Base-by-base conservation (phyloP, 176 grass and related monocot genomes). In the Puccinellia tenuiflora region DNA sequence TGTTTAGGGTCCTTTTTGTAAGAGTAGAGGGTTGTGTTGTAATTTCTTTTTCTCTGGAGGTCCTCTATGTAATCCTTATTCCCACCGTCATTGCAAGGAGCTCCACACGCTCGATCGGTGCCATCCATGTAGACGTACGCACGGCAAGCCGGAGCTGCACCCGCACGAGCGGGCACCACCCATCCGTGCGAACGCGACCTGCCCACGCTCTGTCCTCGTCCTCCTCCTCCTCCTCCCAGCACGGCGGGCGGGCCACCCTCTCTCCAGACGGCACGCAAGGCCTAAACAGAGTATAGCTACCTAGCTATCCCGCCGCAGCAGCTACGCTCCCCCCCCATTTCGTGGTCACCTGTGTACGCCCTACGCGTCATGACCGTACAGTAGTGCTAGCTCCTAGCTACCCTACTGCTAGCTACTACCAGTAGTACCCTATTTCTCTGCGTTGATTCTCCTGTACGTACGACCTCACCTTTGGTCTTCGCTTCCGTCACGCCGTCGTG, bases 401-500 rank as follows among this genome's bases (percentile, higher is more conserved):
- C 8, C 5, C n/a, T n/a, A 8, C 9, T 29, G 14, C 9, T 11
- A n/a, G 8, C 8, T 39, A 39, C 38, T 7, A 38, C 7, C 5
- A 42, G 40, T 29, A 7, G 55, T 8, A 57, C n/a, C 26, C 9
- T 56, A 38, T 59, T 59, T 26, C n/a, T 6, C n/a, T 26, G 12
- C 34, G 76, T 47, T 26, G 76, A 70, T 48, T 52, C 42, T 20
- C 9, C n/a, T 16, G n/a, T 26, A 20, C 25, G n/a, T 26, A 20
- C 25, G 25, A 29, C 7, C 53, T 18, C 3, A 12, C 25, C 38
- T 39, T 30, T 46, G 48, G 11, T 48, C 51, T 22, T 38, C 2
- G 24, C 85, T 21, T 8, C 43, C 47, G 60, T 87, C 70, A 86
- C 45, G 24, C 63, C 45, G 85, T 43, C 43, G 22, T 52, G 43